Percentiles rank a stretch among this genome's conserved stretches.
These are phyloP conservation scores for Apophysomyces sp. DNA, from an alignment of 371 early-diverging fungal genomes.

Conservation along the genomic window DNA sequence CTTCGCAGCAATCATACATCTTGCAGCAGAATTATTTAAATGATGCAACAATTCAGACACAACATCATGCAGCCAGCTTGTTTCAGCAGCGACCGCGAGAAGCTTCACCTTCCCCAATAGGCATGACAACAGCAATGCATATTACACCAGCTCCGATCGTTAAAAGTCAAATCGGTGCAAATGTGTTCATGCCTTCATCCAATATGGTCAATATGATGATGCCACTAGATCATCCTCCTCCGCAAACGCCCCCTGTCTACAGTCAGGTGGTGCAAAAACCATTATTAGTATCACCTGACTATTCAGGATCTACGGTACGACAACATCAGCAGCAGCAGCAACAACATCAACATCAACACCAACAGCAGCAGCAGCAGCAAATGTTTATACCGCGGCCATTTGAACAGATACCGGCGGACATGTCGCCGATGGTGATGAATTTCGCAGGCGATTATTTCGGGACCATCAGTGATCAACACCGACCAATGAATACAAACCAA, in stretches of 20 bases:
- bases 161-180: constrained; percentile 13
- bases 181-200: background rate
- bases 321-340: constrained; percentile 7
- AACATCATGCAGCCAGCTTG: constrained; percentile 2
- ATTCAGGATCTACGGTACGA: constrained; percentile 4
- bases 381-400: constrained; percentile 1
- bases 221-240: background rate
- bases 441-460: background rate
- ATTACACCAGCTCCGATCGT: constrained; percentile 19
- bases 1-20: background rate
- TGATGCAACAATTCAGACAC: constrained; percentile 1
- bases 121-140: background rate
- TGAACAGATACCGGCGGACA: background rate
- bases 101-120: background rate
- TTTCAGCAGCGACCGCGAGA: constrained; percentile 1
- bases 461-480: background rate
- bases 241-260: constrained; percentile 2
- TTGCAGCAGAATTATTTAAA: constrained; percentile 1
- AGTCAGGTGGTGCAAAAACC: constrained; percentile 2
- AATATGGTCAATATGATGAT: background rate
- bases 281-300: constrained; percentile 3
- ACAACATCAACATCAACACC: constrained; percentile 4
- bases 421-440: background rate
- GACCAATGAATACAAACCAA: background rate
- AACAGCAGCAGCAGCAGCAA: background rate